These are phyloP conservation scores for Agrocybe pediades DNA, from an alignment of 768 basidiomycete genomes.

Conservation along the genomic window DNA sequence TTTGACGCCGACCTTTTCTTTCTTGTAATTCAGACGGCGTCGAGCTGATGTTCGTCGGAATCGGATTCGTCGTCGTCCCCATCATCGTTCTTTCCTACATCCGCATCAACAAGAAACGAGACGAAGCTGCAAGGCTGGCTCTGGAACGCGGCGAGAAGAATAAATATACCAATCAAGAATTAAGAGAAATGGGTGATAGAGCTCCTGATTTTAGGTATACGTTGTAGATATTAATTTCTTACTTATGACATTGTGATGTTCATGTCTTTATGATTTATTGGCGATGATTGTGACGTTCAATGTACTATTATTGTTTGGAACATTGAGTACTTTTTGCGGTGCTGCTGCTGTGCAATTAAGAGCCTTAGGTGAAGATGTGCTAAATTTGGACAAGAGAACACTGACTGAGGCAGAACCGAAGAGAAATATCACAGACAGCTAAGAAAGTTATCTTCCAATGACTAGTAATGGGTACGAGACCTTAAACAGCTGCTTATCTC, in stretches of 20 bases:
- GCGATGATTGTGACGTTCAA: not conserved
- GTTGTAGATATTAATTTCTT: slow-evolving; percentile 1
- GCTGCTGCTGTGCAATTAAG: too few species aligned
- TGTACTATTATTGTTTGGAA: too few species aligned
- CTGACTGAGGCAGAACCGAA: too few species aligned
- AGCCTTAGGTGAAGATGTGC: too few species aligned
- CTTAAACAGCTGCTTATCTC: too few species aligned
- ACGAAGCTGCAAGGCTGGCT: slow-evolving; percentile 31
- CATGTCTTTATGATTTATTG: not conserved
- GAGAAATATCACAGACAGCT: too few species aligned
- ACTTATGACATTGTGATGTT: not conserved
- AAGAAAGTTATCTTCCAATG: too few species aligned
- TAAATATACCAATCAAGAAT: slow-evolving; percentile 35
- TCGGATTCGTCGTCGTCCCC: slow-evolving; percentile 57
- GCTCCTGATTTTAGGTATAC: slow-evolving; percentile 24
- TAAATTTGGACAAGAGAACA: too few species aligned
- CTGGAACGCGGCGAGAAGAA: slow-evolving; percentile 31
- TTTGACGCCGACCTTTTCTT: not conserved
- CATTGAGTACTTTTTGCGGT: too few species aligned
- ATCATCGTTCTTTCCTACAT: slow-evolving; percentile 50
- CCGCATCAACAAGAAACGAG: slow-evolving; percentile 57
- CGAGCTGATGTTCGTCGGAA: slow-evolving; percentile 69
- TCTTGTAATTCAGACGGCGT: slow-evolving; percentile 45
- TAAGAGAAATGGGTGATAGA: slow-evolving; percentile 26
- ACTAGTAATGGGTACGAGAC: too few species aligned